Evolutionary conservation across 495 filamentous ascomycete genomes (phyloP), one percentile per base, ranked within the genome.

Genomic region (Annulohypoxylon nitens): DNA sequence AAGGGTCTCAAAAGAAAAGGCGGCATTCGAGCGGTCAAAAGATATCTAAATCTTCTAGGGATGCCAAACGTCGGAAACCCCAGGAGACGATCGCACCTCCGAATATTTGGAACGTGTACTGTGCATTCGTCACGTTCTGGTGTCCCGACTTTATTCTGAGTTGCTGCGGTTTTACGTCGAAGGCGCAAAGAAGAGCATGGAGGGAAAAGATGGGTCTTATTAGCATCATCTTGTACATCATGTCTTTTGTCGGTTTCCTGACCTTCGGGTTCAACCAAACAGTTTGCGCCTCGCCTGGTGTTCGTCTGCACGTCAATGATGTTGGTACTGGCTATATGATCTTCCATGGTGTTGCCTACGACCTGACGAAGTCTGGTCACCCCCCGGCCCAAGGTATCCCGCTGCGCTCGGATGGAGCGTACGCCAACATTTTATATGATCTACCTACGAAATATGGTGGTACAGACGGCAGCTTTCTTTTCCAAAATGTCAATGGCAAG

Each of bases 131-230:
- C 66, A 99, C 96, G 1, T 98, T 97, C 75, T 97, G 97, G 93
- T 92, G 91, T 64, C 97, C 97, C 0, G 93, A 94, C 75, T 91
- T 93, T 61, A 80, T 97, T 14, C 82, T 99, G 43, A 86, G 83
- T 60, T 97, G 94, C 78, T 93, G 93, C 75, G 95, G 94, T 39
- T 97, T 93, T 86, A 88, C 92, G n/a, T 83, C 91, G 53, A 96
- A 92, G 81, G 93, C 89, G 16, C 94, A 98, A 79, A 93, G 95
- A 69, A 88, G 93, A 71, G 97, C 97, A 16, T 99, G 97, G 97
- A 90, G 97, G 64, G 97, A 99, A 80, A 99, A 99, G 87, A 97
- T 99, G 86, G 97, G 97, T 5, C 84, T 99, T 63, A 92, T 98
- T 78, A 97, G 93, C 83, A 88, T 98, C 76, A 98, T 99, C 76